Base-by-base conservation (phyloP, 768 basidiomycete genomes). In the Lyophyllum atratum region DNA sequence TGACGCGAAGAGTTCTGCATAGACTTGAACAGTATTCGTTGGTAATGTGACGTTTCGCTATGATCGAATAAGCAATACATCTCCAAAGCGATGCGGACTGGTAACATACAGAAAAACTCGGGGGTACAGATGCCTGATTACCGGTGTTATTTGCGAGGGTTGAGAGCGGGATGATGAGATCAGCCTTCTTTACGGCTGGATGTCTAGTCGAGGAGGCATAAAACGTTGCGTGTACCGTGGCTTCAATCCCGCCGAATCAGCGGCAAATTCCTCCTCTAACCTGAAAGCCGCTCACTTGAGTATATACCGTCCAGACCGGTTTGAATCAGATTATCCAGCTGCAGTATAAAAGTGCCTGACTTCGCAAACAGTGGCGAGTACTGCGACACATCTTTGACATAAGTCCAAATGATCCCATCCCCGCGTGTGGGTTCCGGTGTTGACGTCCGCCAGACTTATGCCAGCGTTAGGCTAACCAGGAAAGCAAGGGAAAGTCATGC, bases 321-420 rank as follows among this genome's bases (percentile, higher is more conserved):
- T 60, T 84, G 72, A 28, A 91, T 69, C 39, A 90, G 44, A 67
- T 92, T 92, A 72, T 92, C 83, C 39, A 93, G 73, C 67, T 91
- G 83, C 11, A 92, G 72, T 52, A 92, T 86, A 62, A 92, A 86
- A 0, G 81, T 80, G 7, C 90, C 89, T 0, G 83, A 72, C 59
- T 85, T 79, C 1, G 83, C 74, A 65, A 92, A 92, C 37, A 93
- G 78, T 1, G 89, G 87, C 3, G 78, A 80, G 58, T 86, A 92
- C 22, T 83, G 83, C 7, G 89, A 87, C 24, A 87, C 87, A 61
- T 92, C 90, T 66, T 92, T 92, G 61, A 84, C 68, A 54, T 82
- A 86, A 0, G 89, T 90, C 90, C 89, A 92, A 48, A 90, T 85
- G 57, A 92, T 90, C 11, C 90, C 90, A 47, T 82, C 77, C 2